Evolutionary conservation across 805 yeast species (phyloP), one percentile per base, ranked within the genome.

Genomic region (Teunomyces cretensis): DNA sequence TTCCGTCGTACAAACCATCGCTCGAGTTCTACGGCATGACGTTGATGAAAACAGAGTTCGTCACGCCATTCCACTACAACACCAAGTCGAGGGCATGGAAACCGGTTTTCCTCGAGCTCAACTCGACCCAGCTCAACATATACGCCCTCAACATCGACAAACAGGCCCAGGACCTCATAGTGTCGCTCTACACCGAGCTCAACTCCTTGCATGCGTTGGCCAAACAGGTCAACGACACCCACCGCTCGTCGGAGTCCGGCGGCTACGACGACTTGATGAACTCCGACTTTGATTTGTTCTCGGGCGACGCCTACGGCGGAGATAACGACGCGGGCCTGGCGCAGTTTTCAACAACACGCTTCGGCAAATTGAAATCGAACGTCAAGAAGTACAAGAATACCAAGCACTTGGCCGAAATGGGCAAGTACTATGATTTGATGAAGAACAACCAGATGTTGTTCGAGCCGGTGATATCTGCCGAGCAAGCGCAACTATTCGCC

Each of bases 21-120:
- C 48, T 68, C 8, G 60, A 62, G 37, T 59, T 49, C 39, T 65
- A 55, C 48, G 75, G 76, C 3, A 39, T 67, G 14, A 52, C 66
- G 6, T 54, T 71, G 27, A 44, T 64, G 30, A 65, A 68, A 36
- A 59, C 62, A 13, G 76, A 72, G 53, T 66, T 69, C 42, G 47
- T 49, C 5, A 64, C 74, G 1, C 76, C 76, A 0, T 72, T 62
- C 55, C 66, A 61, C 43, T 43, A 50, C 48, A 62, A 57, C 44
- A 55, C 48, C 41, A 53, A 58, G 6, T 45, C 54, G 15, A 44
- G 68, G 27, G 42, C 52, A 7, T 65, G 73, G 68, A 62, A 60
- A 43, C 72, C 74, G 1, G 72, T 72, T 14, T 49, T 68, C 17
- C 54, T 68, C 17, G 74, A 70, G 49, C 50, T 72, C 30, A 70